Conservation (phyloP, 192 early-diverging fungal species). For the Umbelopsis sp. region DNA sequence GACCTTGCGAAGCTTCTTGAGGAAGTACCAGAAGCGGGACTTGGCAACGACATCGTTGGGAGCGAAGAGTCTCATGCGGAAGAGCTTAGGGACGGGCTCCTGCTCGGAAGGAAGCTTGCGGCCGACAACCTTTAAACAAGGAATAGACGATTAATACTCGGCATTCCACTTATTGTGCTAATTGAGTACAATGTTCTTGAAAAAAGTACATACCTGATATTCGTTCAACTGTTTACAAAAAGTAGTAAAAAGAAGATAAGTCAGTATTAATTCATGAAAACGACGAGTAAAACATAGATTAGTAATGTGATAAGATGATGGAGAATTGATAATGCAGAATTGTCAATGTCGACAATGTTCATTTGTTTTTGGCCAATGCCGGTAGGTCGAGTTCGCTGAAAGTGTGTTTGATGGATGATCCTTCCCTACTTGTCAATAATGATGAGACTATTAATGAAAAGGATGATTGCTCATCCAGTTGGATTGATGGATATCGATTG, state of each 20-base stretch:
- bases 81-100: conserved; percentile 91
- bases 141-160: too few species aligned
- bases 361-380: too few species aligned
- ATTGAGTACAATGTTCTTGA: background rate
- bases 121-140: conserved; percentile 74
- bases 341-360: too few species aligned
- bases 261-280: background rate
- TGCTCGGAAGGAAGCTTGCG: conserved; percentile 89
- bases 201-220: conserved; percentile 39
- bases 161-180: too few species aligned
- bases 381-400: too few species aligned
- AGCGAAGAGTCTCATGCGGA: conserved; percentile 98
- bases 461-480: too few species aligned
- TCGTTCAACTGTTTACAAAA: conserved; percentile 44
- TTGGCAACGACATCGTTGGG: conserved; percentile 98
- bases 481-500: too few species aligned
- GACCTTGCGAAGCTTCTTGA: conserved; percentile 96
- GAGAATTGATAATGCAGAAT: too few species aligned
- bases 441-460: too few species aligned
- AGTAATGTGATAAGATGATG: too few species aligned
- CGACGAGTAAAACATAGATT: background rate
- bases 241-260: background rate
- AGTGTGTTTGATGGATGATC: too few species aligned
- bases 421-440: too few species aligned
- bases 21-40: conserved; percentile 99